A percentile compares a stretch with the other conserved stretches of the same genome.
Conservation (phyloP, 1,139 yeast species). For the Kurtzmaniella natalensis region DNA sequence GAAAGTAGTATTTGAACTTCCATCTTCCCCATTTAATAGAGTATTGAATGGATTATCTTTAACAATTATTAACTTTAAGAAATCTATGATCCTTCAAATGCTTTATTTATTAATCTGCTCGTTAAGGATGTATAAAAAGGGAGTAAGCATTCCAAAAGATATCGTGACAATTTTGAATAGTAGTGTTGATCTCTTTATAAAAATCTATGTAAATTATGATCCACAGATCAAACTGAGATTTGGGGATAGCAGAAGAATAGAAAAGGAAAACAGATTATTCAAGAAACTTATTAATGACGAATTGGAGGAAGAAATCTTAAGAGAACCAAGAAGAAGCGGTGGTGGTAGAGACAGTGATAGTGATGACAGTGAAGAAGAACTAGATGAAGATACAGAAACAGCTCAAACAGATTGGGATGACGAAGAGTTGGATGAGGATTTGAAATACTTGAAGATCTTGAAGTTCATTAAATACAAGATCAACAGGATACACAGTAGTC, state of each 20-base stretch:
- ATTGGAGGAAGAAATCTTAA: conserved; percentile 35
- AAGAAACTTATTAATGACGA: conserved; percentile 39
- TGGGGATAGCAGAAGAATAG: conserved; percentile 15
- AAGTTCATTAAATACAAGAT: conserved; percentile 41
- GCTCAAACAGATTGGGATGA: conserved; percentile 46
- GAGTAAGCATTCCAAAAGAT: conserved; percentile 16
- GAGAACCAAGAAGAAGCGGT: conserved; percentile 18
- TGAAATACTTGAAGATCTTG: conserved; percentile 40
- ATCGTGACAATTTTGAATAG: conserved; percentile 23
- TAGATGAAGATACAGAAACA: conserved; percentile 14
- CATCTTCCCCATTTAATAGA: conserved; percentile 38
- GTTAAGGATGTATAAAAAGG: conserved; percentile 30
- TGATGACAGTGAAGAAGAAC: conserved; percentile 32
- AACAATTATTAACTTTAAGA: conserved; percentile 43
- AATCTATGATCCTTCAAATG: conserved; percentile 43
- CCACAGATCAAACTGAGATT: conserved; percentile 5
- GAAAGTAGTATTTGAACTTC: conserved; percentile 20
- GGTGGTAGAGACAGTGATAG: conserved; percentile 17
- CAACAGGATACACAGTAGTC: conserved; percentile 10
- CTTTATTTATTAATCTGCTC: conserved; percentile 39
- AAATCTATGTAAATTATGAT: conserved; percentile 38
- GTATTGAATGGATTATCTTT: conserved; percentile 44
- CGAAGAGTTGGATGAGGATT: conserved; percentile 47
- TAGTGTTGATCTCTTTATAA: conserved; percentile 35
- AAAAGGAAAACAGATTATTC: conserved; percentile 36